Conservation (phyloP, 2,329 filamentous ascomycete genomes). For the Aspergillus brasiliensis region DNA sequence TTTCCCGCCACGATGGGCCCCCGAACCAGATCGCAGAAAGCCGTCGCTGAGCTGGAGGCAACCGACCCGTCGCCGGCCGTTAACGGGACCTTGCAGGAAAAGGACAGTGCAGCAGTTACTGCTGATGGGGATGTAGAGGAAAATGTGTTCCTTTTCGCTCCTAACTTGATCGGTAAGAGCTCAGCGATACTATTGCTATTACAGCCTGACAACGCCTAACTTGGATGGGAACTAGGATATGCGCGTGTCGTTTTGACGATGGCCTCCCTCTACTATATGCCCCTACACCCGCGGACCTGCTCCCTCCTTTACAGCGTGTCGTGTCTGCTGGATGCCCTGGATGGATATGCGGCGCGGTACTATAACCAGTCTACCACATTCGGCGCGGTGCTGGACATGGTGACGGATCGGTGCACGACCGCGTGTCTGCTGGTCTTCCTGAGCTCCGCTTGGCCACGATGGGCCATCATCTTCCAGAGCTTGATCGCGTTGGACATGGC, state of each 20-base stretch:
- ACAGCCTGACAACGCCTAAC: neutral
- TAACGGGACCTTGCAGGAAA: constrained; percentile 35
- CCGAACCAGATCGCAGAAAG: constrained; percentile 44
- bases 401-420: constrained; percentile 96
- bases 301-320: constrained; percentile 84
- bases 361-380: constrained; percentile 93
- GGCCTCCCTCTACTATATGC: constrained; percentile 98
- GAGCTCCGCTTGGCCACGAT: constrained; percentile 89
- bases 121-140: constrained; percentile 51
- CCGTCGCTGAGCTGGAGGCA: constrained; percentile 33
- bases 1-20: constrained; percentile 35
- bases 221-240: constrained; percentile 60
- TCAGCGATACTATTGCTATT: neutral
- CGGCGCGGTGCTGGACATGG: constrained; percentile 97
- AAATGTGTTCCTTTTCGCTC: constrained; percentile 81
- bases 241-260: constrained; percentile 77
- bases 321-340: constrained; percentile 91
- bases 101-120: constrained; percentile 32
- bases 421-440: constrained; percentile 93
- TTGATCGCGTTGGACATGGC: constrained; percentile 90
- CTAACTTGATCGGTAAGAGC: constrained; percentile 74
- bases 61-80: constrained; percentile 31
- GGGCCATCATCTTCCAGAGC: constrained; percentile 90
- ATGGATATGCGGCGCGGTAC: constrained; percentile 85
- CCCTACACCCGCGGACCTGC: constrained; percentile 94